Evolutionary conservation across 2,329 filamentous ascomycete genomes (phyloP), one percentile per base, ranked within the genome.

Genomic region (Sporothrix luriei): DNA sequence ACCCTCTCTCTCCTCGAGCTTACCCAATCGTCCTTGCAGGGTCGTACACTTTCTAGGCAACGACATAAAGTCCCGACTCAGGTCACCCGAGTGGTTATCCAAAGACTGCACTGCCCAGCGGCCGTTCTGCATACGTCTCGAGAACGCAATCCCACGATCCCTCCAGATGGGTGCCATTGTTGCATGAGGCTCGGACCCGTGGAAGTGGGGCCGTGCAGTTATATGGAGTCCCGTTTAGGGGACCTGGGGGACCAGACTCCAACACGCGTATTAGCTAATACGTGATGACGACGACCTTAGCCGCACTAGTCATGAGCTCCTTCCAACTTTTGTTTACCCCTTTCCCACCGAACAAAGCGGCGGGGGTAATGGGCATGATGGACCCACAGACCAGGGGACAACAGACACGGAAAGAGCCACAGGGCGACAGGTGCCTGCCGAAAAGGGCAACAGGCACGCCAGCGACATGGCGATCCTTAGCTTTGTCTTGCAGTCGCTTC

Each of bases 221-320:
- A 33, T 33, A n/a, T 46, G 57, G 38, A n/a, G 13, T 19, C 10
- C 21, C 21, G 1, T 7, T 29, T 26, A 3, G 13, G 26, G 33
- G 16, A 59, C 4, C 14, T n/a, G 13, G 38, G 16, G 38, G 16
- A 21, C 9, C 19, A 11, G n/a, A n/a, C n/a, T n/a, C n/a, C n/a
- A 19, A 40, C 49, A 62, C 59, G 59, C 64, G 64, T 66, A 66
- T 66, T 66, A 66, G 64, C 65, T 67, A 67, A 67, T 67, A 67
- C 65, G 51, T 14, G 24, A 40, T 38, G 46, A 21, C 33, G 49
- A n/a, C 24, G 11, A 14, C 57, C 10, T 26, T n/a, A 4, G 57
- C 57, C 38, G n/a, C n/a, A 43, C 57, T 46, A 46, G 21, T 26
- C 7, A 11, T n/a, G 26, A 43, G 57, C 14, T 43, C 57, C 57